Percentiles rank a stretch among this genome's conserved stretches.
These are phyloP conservation scores for Puccinia coronata DNA, from an alignment of 1,284 basidiomycete genomes.

Conservation along the genomic window DNA sequence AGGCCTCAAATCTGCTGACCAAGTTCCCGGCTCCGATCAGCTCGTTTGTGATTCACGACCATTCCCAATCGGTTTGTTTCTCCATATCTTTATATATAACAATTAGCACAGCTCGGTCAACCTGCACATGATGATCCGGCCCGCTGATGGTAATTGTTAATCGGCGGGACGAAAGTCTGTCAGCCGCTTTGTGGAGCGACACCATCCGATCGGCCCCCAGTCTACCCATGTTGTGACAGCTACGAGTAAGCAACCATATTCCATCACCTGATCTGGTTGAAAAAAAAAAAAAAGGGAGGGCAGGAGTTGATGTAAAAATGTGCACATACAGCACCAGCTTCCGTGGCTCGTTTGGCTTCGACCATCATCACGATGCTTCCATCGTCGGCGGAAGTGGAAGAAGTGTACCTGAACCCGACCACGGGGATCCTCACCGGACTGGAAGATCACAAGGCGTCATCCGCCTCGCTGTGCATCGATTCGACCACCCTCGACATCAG, in stretches of 20 bases:
- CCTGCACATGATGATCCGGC: background rate
- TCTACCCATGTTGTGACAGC: conserved; percentile 19
- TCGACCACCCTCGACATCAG: conserved; percentile 78
- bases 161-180: conserved; percentile 11
- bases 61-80: conserved; percentile 29
- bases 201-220: background rate
- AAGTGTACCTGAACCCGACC: conserved; percentile 67
- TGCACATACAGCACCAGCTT: conserved; percentile 15
- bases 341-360: conserved; percentile 66
- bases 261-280: background rate
- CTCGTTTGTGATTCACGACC: conserved; percentile 43
- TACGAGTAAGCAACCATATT: conserved; percentile 5
- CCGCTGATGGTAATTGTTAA: background rate
- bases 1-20: conserved; percentile 45
- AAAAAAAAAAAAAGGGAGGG: background rate
- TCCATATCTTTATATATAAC: background rate
- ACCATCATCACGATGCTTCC: conserved; percentile 83
- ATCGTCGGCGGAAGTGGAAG: conserved; percentile 75
- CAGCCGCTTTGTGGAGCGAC: conserved; percentile 23
- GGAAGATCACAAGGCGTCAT: conserved; percentile 45
- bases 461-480: conserved; percentile 72
- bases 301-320: background rate
- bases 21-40: conserved; percentile 10
- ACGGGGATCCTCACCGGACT: conserved; percentile 66
- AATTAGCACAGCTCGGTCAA: too few species aligned